Percentiles rank a stretch among this genome's conserved stretches.
These are phyloP conservation scores for Tricholoma matsutake DNA, from an alignment of 768 basidiomycete species.

Conservation along the genomic window DNA sequence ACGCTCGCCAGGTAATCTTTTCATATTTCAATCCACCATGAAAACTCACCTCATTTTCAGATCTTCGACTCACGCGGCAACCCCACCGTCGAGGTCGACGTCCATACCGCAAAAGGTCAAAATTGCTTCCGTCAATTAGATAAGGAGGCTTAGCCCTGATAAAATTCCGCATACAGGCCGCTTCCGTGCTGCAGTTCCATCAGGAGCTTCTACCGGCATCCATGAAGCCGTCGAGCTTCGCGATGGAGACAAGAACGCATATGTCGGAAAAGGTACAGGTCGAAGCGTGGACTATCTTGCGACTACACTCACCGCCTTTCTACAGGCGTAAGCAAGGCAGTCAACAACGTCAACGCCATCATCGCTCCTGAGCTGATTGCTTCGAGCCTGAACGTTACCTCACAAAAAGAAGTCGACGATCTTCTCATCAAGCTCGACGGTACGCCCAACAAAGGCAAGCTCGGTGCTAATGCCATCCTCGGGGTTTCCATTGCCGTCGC, in stretches of 20 bases:
- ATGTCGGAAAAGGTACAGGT: conserved; percentile 88
- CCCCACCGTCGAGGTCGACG: conserved; percentile 94
- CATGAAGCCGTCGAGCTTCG: conserved; percentile 99
- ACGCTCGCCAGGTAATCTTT: conserved; percentile 80
- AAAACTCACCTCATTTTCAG: conserved; percentile 37
- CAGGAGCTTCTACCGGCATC: conserved; percentile 96
- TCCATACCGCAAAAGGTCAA: conserved; percentile 82
- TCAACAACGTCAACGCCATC: conserved; percentile 87
- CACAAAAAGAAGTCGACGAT: conserved; percentile 95
- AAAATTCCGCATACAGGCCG: conserved; percentile 52
- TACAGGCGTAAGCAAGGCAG: conserved; percentile 89
- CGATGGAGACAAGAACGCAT: conserved; percentile 89
- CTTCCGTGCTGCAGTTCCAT: conserved; percentile 94
- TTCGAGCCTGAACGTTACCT: conserved; percentile 76
- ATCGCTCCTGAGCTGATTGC: conserved; percentile 90
- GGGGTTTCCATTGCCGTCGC: conserved; percentile 96
- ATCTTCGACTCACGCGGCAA: conserved; percentile 99
- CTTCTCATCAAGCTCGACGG: conserved; percentile 98
- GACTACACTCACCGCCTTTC: conserved; percentile 8
- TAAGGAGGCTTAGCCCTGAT: conserved; percentile 3
- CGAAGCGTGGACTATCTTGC: conserved; percentile 3
- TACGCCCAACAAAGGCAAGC: conserved; percentile 97
- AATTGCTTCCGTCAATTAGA: not conserved
- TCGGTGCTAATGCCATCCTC: conserved; percentile 98
- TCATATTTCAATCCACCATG: conserved; percentile 6